Base-by-base conservation (phyloP, 768 basidiomycete species). In the Chlorophyllum brunneum region DNA sequence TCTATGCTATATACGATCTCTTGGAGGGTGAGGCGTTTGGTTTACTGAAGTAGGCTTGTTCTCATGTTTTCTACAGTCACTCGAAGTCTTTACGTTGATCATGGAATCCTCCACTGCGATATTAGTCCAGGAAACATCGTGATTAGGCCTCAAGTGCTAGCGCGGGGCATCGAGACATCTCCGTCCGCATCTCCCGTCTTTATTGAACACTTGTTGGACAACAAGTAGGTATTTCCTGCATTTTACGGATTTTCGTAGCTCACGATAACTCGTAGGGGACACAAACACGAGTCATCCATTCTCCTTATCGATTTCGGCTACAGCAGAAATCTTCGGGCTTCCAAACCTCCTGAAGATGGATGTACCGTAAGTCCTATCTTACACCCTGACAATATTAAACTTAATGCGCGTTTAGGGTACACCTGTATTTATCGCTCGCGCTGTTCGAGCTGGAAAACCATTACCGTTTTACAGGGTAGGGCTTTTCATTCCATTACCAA, bases 301-400 rank as follows among this genome's bases (percentile, higher is more conserved):
- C 24, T 56, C 9, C 40, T 56, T 6, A 48, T 53, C 4, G 55
- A 56, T 37, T 52, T 56, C 26, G 51, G 42, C 23, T 34, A 23
- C 34, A 15, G 30, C 20, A 24, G 53, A 30, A 38, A 42, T 10
- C 5, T 42, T 5, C 15, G 11, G 24, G 5, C 22, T 27, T 13
- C 5, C 3, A 41, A 36, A 40, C 24, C 13, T 2, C 23, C 30
- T 30, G 29, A 24, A 7, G 11, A 37, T 2, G 44, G 39, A 9
- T 50, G 36, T n/a, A 34, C 13, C 30, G 55, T 56, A 18, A 15
- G 55, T 52, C 15, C 8, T 36, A 33, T 39, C 5, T 48, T 23
- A 15, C 11, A 26, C 11, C 37, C 9, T 34, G 23, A 18, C 22
- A 10, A 8, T 10, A 1, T 33, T 45, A n/a, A 33, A 5, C 8